Evolutionary conservation across 805 yeast species (phyloP), one percentile per base, ranked within the genome.

Genomic region (Sporopachydermia lactativora): DNA sequence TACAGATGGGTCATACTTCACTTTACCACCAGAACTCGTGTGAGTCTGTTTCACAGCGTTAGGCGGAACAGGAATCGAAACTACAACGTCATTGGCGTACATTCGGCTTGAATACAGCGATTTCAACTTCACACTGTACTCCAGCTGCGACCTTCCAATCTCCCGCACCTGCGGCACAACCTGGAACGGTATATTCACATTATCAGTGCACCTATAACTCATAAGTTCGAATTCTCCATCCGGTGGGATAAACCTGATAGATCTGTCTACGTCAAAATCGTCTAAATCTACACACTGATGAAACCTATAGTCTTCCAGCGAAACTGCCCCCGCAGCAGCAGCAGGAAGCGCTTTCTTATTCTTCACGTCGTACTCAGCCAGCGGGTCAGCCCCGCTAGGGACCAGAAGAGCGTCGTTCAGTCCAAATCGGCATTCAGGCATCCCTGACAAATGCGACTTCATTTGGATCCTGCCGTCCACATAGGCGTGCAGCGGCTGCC

Each of bases 201-300:
- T 73, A 36, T 74, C 73, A 1, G 65, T 58, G 1, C 71, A 68
- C 42, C 78, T 64, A 58, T 85, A 86, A 28, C 73, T 66, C 88
- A 86, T 77, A 44, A 86, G 68, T 56, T 84, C 89, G 54, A 84
- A 82, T 40, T 75, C 73, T 1, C 94, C 94, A 59, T 85, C 95
- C 1, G 95, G 95, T 2, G 95, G 95, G 8, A 77, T 65, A 47
- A 86, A 85, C 37, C 70, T 73, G 43, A 86, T 79, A 17, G 72
- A 61, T 35, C 81, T 63, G 17, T 78, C 76, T 15, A 65, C 53
- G 45, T 81, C 85, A 56, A 79, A 83, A 48, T 73, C 70, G 43
- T 73, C 72, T 42, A 84, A 63, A 45, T 78, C 75, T 17, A 85
- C 95, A 57, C 95, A 82, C 50, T 83, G 89, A 58, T 85, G 95